Percentiles rank a stretch among this genome's conserved stretches.
Conservation (phyloP, 1,284 basidiomycete species). For the Athelia sp. region DNA sequence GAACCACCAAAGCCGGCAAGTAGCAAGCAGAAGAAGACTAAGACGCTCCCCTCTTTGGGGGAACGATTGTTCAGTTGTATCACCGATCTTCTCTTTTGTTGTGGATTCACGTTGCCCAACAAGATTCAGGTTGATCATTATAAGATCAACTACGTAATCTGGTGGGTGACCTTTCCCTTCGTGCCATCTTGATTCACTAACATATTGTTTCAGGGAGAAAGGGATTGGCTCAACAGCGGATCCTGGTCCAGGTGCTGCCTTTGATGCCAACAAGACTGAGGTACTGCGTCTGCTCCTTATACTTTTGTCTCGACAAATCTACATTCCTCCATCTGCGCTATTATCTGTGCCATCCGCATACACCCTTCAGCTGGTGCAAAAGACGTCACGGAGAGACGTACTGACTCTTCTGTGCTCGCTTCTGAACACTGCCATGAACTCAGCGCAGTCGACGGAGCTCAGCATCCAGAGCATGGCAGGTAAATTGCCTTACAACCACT, state of each 20-base stretch:
- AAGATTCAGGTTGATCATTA: constrained; percentile 75
- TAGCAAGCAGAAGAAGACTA: constrained; percentile 28
- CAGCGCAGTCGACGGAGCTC: constrained; percentile 39
- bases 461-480: constrained; percentile 61
- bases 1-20: constrained; percentile 14
- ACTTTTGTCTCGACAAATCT: constrained; percentile 84
- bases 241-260: constrained; percentile 59
- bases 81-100: constrained; percentile 86
- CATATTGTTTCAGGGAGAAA: constrained; percentile 63
- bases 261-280: constrained; percentile 81
- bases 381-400: constrained; percentile 74
- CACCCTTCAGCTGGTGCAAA: constrained; percentile 74
- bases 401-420: constrained; percentile 87
- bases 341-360: constrained; percentile 70
- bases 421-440: constrained; percentile 84
- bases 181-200: background rate
- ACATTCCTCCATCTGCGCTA: constrained; percentile 66
- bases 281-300: constrained; percentile 83
- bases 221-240: constrained; percentile 82
- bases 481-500: constrained; percentile 82
- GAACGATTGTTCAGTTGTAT: constrained; percentile 76
- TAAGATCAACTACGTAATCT: constrained; percentile 85
- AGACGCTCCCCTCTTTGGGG: constrained; percentile 66
- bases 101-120: constrained; percentile 83
- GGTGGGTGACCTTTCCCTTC: constrained; percentile 44